Conservation (phyloP, 2,329 filamentous ascomycete genomes). For the Metarhizium humberi region DNA sequence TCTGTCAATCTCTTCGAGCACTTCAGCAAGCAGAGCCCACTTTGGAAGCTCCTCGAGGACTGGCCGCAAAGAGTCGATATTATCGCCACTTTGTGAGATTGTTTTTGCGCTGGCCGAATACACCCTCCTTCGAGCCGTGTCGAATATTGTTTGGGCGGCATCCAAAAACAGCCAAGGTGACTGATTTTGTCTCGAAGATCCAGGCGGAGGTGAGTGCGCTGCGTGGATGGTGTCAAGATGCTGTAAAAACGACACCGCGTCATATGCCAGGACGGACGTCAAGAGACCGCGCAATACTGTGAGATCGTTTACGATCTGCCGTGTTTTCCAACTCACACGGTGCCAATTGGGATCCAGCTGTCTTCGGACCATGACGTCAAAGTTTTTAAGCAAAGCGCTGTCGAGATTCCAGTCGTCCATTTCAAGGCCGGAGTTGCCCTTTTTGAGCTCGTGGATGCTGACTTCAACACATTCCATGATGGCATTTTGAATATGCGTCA, state of each 20-base stretch:
- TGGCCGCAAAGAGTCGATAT: constrained; percentile 58
- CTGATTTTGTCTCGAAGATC: constrained; percentile 78
- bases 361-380: constrained; percentile 77
- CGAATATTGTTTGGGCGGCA: constrained; percentile 88
- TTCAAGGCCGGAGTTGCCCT: constrained; percentile 79
- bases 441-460: constrained; percentile 88
- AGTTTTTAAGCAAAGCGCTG: constrained; percentile 84
- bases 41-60: constrained; percentile 93
- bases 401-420: constrained; percentile 97
- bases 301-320: constrained; percentile 86
- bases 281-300: constrained; percentile 75
- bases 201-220: constrained; percentile 78
- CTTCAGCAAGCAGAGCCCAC: constrained; percentile 81
- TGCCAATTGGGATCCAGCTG: constrained; percentile 98
- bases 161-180: constrained; percentile 96
- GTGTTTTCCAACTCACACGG: constrained; percentile 87
- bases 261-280: constrained; percentile 72
- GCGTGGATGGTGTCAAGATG: constrained; percentile 92
- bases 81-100: constrained; percentile 30
- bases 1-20: constrained; percentile 86
- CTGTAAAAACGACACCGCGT: constrained; percentile 84
- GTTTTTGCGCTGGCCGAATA: constrained; percentile 62
- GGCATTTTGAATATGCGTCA: constrained; percentile 88
- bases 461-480: constrained; percentile 94
- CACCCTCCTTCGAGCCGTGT: constrained; percentile 77